These are phyloP conservation scores for Lentinus tigrinus DNA, from an alignment of 768 basidiomycete genomes.

Conservation along the genomic window DNA sequence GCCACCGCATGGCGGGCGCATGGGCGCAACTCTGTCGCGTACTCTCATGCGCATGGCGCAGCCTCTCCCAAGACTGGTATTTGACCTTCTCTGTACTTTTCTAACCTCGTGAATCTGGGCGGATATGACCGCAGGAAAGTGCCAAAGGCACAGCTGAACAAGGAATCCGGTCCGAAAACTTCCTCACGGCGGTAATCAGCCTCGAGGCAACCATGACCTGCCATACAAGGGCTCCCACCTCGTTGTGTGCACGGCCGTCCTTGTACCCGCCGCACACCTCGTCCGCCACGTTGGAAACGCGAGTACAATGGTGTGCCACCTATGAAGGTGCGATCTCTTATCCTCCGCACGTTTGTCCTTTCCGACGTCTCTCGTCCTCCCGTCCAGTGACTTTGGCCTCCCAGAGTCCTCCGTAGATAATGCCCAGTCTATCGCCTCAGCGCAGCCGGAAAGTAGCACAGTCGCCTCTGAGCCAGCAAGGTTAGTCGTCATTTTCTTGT, in stretches of 20 bases:
- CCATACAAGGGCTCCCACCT: constrained; percentile 58
- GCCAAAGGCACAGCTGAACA: constrained; percentile 4
- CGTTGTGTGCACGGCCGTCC: constrained; percentile 48
- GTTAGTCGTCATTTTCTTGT: constrained; percentile 36
- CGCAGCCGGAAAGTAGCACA: constrained; percentile 48
- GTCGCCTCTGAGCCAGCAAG: constrained; percentile 46
- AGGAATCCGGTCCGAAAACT: constrained; percentile 17
- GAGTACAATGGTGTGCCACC: constrained; percentile 38
- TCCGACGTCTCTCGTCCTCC: constrained; percentile 24
- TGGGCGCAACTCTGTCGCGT: not conserved
- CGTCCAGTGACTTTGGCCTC: constrained; percentile 22
- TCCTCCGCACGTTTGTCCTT: constrained; percentile 30
- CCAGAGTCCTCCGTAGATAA: constrained; percentile 31
- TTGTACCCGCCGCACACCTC: constrained; percentile 32
- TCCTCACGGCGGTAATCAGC: constrained; percentile 29
- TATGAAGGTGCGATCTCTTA: constrained; percentile 30
- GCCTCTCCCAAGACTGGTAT: not conserved
- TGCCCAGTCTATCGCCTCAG: constrained; percentile 62
- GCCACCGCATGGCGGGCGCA: not conserved
- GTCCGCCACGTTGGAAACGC: constrained; percentile 66
- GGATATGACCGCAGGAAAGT: constrained; percentile 19
- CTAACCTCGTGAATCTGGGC: not conserved
- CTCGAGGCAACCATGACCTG: constrained; percentile 43
- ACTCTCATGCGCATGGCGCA: not conserved
- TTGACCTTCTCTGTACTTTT: not conserved